Evolutionary conservation across 306 rosid genomes (phyloP).

Genomic region (Trifolium pratense): DNA sequence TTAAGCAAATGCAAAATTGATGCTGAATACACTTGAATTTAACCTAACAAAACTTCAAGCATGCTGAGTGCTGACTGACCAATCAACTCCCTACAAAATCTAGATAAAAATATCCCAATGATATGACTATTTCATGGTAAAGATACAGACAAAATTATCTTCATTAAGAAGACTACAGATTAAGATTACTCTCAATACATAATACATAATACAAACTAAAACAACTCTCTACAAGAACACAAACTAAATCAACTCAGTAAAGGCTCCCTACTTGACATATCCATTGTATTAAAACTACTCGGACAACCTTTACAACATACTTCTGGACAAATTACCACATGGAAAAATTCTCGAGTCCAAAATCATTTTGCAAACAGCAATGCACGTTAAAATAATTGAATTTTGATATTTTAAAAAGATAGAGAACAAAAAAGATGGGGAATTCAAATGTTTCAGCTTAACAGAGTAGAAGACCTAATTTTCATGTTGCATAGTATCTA

Average conservation of each 20-base stretch:
- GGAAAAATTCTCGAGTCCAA: neutral
- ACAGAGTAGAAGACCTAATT: conserved; percentile 26
- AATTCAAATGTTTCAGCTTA: conserved; percentile 2
- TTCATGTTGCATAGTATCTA: conserved; percentile 19
- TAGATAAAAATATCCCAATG: neutral
- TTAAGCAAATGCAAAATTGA: conserved; percentile 31
- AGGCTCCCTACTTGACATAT: conserved; percentile 19
- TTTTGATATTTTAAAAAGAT: conserved; percentile 5
- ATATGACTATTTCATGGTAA: conserved; percentile 15
- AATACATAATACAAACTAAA: conserved; percentile 11
- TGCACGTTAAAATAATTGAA: neutral
- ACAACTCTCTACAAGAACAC: neutral
- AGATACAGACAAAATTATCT: neutral
- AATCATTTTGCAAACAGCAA: conserved; percentile 4
- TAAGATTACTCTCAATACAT: conserved; percentile 23
- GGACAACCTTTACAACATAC: neutral
- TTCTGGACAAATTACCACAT: conserved; percentile 13
- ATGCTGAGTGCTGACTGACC: conserved; percentile 7
- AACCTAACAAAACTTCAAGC: conserved; percentile 32
- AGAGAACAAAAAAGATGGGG: neutral
- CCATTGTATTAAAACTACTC: neutral
- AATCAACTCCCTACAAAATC: conserved; percentile 19
- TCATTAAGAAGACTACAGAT: neutral
- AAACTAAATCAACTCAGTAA: no score
- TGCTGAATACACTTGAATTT: neutral